Percentiles rank a stretch among this genome's conserved stretches.
Evolutionary conservation across 179 eudicot species (phyloP).

Genomic region (Camellia oleifera): DNA sequence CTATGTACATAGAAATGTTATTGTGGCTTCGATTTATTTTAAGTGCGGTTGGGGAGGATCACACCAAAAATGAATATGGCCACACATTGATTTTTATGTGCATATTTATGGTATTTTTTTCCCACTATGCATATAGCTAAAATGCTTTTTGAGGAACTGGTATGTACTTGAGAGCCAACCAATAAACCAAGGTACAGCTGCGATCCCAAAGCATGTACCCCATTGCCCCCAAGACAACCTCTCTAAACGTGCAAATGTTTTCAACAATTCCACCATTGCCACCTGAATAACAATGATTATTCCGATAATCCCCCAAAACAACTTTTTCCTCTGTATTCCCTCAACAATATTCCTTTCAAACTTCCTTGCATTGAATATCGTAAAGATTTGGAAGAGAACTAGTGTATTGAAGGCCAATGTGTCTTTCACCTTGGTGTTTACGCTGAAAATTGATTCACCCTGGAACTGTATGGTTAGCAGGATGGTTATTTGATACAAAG

Average conservation of each 20-base stretch:
- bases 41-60: too few species aligned
- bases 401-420: slow-evolving; percentile 17
- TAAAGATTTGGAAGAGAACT: slow-evolving; percentile 59
- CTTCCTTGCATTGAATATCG: slow-evolving; percentile 45
- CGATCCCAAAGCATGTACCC: slow-evolving; percentile 36
- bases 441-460: slow-evolving; percentile 18
- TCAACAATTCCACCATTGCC: slow-evolving; percentile 46
- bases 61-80: too few species aligned
- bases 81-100: too few species aligned
- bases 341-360: slow-evolving; percentile 43
- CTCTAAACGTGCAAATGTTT: slow-evolving; percentile 35
- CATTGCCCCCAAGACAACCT: slow-evolving; percentile 41
- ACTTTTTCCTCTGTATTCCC: slow-evolving; percentile 35
- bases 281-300: slow-evolving; percentile 41
- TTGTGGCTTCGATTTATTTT: too few species aligned
- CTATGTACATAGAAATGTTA: too few species aligned
- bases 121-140: neutral
- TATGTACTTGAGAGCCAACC: slow-evolving; percentile 16
- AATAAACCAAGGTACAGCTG: slow-evolving; percentile 43
- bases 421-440: slow-evolving; percentile 23
- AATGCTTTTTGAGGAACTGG: slow-evolving; percentile 1
- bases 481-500: slow-evolving; percentile 16
- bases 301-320: slow-evolving; percentile 45
- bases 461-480: slow-evolving; percentile 20
- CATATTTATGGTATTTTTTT: neutral